These are phyloP conservation scores for Penicillium chermesinum DNA, from an alignment of 495 filamentous ascomycete species.

Conservation along the genomic window DNA sequence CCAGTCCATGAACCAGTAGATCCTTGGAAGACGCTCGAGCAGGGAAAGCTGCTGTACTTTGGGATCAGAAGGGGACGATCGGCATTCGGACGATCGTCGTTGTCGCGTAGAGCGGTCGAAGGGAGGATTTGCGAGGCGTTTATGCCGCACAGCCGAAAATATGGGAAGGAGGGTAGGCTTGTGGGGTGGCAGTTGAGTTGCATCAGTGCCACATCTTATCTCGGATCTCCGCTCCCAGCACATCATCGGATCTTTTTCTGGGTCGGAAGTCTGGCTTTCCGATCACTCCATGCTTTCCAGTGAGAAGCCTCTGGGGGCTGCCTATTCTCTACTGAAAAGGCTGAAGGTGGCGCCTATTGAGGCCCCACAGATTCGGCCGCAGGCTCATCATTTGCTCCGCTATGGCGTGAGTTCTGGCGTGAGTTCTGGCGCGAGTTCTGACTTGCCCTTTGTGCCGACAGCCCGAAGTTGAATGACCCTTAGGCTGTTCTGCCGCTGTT, in stretches of 20 bases:
- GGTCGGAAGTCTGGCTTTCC: conserved; percentile 1
- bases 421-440: conserved; percentile 1
- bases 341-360: not conserved
- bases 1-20: too few species aligned
- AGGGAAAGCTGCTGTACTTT: not conserved
- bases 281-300: conserved; percentile 3
- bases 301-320: conserved; percentile 1
- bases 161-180: not conserved
- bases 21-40: not conserved
- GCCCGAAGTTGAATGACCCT: not conserved
- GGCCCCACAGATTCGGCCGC: conserved; percentile 3
- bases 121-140: not conserved
- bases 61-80: not conserved
- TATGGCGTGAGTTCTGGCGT: conserved; percentile 22
- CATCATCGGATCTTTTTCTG: not conserved
- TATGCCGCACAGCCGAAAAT: not conserved
- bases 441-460: not conserved
- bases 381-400: too few species aligned
- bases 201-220: not conserved
- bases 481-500: too few species aligned
- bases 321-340: not conserved
- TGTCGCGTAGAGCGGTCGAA: not conserved
- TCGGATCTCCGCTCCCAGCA: not conserved
- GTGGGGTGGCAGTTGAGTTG: not conserved
- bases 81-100: too few species aligned